Percentiles rank a stretch among this genome's conserved stretches.
phyloP scores from a whole-genome alignment of 2,329 filamentous ascomycete genomes.

The Domatiomyces globalis region DNA sequence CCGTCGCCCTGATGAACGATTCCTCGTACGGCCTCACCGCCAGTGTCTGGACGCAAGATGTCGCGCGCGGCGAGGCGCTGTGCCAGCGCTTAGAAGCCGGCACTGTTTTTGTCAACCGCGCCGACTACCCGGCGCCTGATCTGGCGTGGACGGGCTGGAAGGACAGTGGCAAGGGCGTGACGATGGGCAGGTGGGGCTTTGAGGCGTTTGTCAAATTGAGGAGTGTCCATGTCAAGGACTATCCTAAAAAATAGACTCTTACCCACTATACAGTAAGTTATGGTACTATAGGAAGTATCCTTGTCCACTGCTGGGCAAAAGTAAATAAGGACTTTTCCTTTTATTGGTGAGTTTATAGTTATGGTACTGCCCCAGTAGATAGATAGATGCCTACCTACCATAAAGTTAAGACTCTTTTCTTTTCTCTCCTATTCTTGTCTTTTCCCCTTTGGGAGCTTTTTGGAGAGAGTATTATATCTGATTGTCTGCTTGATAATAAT shows the following conservation, averaged over 20 bases:
- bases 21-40: constrained; percentile 87
- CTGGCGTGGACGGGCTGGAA: constrained; percentile 98
- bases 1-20: constrained; percentile 78
- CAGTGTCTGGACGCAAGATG: constrained; percentile 94
- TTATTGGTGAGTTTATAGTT: constrained; percentile 7
- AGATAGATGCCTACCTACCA: constrained; percentile 16
- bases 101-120: constrained; percentile 90
- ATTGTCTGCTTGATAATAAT: constrained; percentile 14
- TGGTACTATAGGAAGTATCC: too few species aligned
- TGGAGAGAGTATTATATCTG: too few species aligned
- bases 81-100: constrained; percentile 75
- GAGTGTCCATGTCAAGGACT: constrained; percentile 85
- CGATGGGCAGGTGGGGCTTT: constrained; percentile 77
- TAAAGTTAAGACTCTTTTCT: too few species aligned
- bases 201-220: constrained; percentile 94
- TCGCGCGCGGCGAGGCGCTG: constrained; percentile 57
- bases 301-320: too few species aligned
- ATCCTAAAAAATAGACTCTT: constrained; percentile 34
- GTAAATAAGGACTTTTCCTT: too few species aligned
- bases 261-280: too few species aligned
- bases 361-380: constrained; percentile 18
- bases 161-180: constrained; percentile 84
- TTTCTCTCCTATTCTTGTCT: too few species aligned
- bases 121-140: constrained; percentile 82
- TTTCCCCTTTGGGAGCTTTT: constrained; percentile 6